These are phyloP conservation scores for Xanthoceras sorbifolium DNA, from an alignment of 345 rosid species.

Conservation along the genomic window DNA sequence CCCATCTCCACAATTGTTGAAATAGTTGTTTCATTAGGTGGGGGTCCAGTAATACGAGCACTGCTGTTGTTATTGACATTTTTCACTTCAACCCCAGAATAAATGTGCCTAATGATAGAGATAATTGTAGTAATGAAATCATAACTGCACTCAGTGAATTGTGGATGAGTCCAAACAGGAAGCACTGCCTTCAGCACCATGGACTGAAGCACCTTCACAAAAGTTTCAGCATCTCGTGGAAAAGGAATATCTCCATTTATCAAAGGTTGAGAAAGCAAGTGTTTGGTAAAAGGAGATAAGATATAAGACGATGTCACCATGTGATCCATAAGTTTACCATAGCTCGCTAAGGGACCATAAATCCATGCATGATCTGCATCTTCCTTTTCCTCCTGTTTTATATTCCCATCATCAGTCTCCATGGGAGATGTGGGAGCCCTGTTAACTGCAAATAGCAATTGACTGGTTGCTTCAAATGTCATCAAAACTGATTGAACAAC, in stretches of 20 bases:
- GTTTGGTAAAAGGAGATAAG: slow-evolving; percentile 84
- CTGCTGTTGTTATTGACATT: slow-evolving; percentile 47
- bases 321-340: slow-evolving; percentile 94
- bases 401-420: slow-evolving; percentile 78
- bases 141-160: slow-evolving; percentile 76
- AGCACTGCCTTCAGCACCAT: slow-evolving; percentile 89
- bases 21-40: slow-evolving; percentile 87
- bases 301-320: slow-evolving; percentile 85
- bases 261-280: slow-evolving; percentile 79
- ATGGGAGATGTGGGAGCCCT: slow-evolving; percentile 78
- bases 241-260: slow-evolving; percentile 59
- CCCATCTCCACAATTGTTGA: slow-evolving; percentile 97
- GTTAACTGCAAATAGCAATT: slow-evolving; percentile 67
- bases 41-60: slow-evolving; percentile 77
- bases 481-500: slow-evolving; percentile 82
- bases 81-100: slow-evolving; percentile 94
- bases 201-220: slow-evolving; percentile 91
- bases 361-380: slow-evolving; percentile 80
- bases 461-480: slow-evolving; percentile 96
- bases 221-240: slow-evolving; percentile 86
- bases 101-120: slow-evolving; percentile 84
- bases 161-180: slow-evolving; percentile 90
- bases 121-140: slow-evolving; percentile 73
- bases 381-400: slow-evolving; percentile 69
- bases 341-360: slow-evolving; percentile 88